phyloP scores from a whole-genome alignment of 1,284 basidiomycete genomes.

The Sparassis latifolia region DNA sequence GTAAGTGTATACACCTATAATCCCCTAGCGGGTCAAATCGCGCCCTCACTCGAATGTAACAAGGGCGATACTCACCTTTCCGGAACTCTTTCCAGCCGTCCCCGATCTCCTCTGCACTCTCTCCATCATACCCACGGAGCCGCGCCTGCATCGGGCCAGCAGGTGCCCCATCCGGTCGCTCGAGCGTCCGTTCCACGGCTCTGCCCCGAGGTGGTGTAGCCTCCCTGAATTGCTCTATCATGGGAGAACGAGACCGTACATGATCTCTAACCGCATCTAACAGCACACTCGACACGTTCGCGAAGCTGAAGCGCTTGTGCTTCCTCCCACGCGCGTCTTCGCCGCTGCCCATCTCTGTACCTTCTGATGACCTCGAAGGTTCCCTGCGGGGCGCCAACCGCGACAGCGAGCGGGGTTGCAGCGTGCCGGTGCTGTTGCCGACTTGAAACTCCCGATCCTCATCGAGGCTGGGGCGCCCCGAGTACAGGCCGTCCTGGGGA shows the following conservation, averaged over 20 bases:
- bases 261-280: constrained; percentile 35
- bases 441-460: constrained; percentile 20
- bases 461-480: constrained; percentile 25
- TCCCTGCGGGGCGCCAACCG: constrained; percentile 4
- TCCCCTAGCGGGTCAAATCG: background rate
- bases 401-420: constrained; percentile 11
- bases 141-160: constrained; percentile 28
- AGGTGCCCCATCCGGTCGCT: constrained; percentile 15
- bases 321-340: constrained; percentile 25
- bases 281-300: constrained; percentile 29
- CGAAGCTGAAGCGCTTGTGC: constrained; percentile 31
- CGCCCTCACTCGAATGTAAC: background rate
- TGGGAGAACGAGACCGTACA: constrained; percentile 29
- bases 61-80: constrained; percentile 50
- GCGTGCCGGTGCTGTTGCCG: constrained; percentile 17
- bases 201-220: constrained; percentile 20
- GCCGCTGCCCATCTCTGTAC: constrained; percentile 13
- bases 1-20: constrained; percentile 85
- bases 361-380: constrained; percentile 12
- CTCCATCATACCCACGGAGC: constrained; percentile 34
- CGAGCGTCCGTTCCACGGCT: constrained; percentile 16
- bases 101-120: constrained; percentile 41
- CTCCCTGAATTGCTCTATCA: constrained; percentile 10
- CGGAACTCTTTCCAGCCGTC: constrained; percentile 87
- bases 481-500: constrained; percentile 10